These are phyloP conservation scores for Globisporangium cylindrosporum DNA, from an alignment of 352 stramenopile genomes.

Conservation along the genomic window DNA sequence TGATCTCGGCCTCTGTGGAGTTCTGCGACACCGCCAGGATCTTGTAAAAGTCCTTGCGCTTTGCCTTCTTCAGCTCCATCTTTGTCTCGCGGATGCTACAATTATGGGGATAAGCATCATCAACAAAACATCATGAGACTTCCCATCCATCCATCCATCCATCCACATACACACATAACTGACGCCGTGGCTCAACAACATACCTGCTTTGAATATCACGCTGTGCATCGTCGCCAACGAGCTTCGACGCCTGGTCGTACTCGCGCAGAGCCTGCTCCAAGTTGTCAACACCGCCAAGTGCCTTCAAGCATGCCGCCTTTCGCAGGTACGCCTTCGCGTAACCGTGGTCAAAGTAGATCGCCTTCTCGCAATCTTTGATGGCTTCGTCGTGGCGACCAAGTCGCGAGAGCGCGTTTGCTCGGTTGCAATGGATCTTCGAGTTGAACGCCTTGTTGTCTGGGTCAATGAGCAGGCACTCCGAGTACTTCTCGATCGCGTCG, in stretches of 20 bases:
- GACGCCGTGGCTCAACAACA: background rate
- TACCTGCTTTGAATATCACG: constrained; percentile 71
- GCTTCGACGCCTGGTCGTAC: constrained; percentile 88
- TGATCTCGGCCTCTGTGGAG: constrained; percentile 93
- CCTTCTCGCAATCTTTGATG: constrained; percentile 88
- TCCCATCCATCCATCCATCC: background rate
- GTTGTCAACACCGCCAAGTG: constrained; percentile 82
- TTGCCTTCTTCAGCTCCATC: constrained; percentile 92
- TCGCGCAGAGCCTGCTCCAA: constrained; percentile 88
- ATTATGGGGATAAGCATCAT: background rate
- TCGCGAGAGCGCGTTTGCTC: constrained; percentile 83
- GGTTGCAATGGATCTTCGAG: constrained; percentile 93
- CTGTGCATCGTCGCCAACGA: constrained; percentile 78
- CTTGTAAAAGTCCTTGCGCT: constrained; percentile 97
- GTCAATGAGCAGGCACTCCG: constrained; percentile 84
- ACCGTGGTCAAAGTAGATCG: constrained; percentile 88
- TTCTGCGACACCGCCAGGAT: constrained; percentile 79
- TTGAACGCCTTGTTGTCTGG: constrained; percentile 90
- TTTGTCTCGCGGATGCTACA: constrained; percentile 85
- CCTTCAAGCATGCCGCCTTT: constrained; percentile 76
- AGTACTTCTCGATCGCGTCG: constrained; percentile 88
- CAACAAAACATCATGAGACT: background rate
- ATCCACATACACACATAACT: background rate
- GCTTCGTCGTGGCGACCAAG: constrained; percentile 83
- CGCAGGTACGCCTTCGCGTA: constrained; percentile 90